Evolutionary conservation across 1,139 yeast genomes (phyloP).

Genomic region (Magnusiomyces paraingens): DNA sequence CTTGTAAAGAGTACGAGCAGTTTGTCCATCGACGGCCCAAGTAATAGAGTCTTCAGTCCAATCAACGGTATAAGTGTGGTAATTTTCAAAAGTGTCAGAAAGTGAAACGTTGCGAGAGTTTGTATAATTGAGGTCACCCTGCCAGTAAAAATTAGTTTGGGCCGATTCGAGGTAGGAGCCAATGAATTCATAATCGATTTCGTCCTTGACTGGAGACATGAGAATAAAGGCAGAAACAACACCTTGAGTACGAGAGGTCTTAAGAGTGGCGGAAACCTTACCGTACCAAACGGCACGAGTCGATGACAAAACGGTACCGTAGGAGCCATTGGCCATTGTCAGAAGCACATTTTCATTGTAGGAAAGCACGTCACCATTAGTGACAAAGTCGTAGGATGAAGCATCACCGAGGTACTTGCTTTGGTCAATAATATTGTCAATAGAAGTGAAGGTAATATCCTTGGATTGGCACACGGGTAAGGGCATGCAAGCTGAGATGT

Average conservation of each 20-base stretch:
- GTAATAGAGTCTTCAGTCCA: constrained; percentile 69
- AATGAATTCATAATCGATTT: constrained; percentile 80
- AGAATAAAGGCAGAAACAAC: constrained; percentile 81
- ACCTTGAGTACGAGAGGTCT: constrained; percentile 71
- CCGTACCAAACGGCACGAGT: constrained; percentile 86
- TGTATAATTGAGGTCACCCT: constrained; percentile 64
- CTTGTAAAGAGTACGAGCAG: constrained; percentile 59
- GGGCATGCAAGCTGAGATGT: constrained; percentile 62
- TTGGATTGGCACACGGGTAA: constrained; percentile 36
- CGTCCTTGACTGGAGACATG: constrained; percentile 83
- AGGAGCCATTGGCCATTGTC: constrained; percentile 74
- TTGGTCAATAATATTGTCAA: constrained; percentile 33
- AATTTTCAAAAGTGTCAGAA: constrained; percentile 53
- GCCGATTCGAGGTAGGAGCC: constrained; percentile 62
- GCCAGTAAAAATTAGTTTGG: constrained; percentile 73
- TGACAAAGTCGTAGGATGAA: constrained; percentile 62
- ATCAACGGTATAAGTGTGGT: constrained; percentile 73
- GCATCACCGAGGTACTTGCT: constrained; percentile 65
- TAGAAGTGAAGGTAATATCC: constrained; percentile 23
- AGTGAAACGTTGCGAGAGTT: constrained; percentile 47
- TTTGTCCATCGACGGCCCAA: constrained; percentile 71
- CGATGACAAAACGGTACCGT: constrained; percentile 78
- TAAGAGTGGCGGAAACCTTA: constrained; percentile 58
- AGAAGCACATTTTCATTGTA: constrained; percentile 49
- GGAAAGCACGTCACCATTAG: constrained; percentile 58